phyloP scores from a whole-genome alignment of 2,329 filamentous ascomycete species.

The Alternaria angustiovoidea region DNA sequence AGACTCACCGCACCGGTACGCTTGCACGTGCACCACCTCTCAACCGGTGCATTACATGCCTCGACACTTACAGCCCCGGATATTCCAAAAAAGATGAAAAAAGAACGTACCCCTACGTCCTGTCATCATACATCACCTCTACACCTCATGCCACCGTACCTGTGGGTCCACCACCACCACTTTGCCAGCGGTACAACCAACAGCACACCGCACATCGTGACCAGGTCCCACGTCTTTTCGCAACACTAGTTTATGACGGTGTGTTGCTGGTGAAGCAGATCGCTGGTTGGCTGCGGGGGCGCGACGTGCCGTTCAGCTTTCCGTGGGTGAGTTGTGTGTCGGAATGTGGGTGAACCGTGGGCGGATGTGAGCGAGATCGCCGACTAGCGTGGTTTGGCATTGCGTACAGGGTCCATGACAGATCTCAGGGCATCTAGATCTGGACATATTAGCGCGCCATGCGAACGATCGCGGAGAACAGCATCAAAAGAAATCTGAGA shows the following conservation, averaged over 20 bases:
- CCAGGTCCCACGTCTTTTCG: neutral
- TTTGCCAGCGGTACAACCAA: slow-evolving; percentile 6
- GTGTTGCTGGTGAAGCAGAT: slow-evolving; percentile 1
- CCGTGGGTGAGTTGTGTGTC: slow-evolving; percentile 8
- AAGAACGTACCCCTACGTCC: neutral
- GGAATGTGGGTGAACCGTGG: slow-evolving; percentile 5
- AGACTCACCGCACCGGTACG: slow-evolving; percentile 5
- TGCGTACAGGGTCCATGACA: slow-evolving; percentile 1
- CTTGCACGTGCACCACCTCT: neutral
- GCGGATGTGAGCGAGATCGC: neutral
- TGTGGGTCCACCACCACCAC: neutral
- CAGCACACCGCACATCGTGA: slow-evolving; percentile 6
- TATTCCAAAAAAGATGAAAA: neutral
- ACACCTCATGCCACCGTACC: slow-evolving; percentile 1
- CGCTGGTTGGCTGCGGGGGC: slow-evolving; percentile 3
- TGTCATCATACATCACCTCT: slow-evolving; percentile 4
- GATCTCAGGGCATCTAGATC: slow-evolving; percentile 6
- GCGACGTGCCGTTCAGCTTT: slow-evolving; percentile 2
- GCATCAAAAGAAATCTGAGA: neutral
- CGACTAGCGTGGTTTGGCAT: neutral
- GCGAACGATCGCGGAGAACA: slow-evolving; percentile 3
- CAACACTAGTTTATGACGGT: slow-evolving; percentile 4
- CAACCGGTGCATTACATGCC: slow-evolving; percentile 2
- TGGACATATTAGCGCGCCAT: neutral
- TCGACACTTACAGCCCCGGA: slow-evolving; percentile 4